Evolutionary conservation across 371 early-diverging fungal genomes (phyloP), one percentile per base, ranked within the genome.

Genomic region (Homolaphlyctis polyrhiza): DNA sequence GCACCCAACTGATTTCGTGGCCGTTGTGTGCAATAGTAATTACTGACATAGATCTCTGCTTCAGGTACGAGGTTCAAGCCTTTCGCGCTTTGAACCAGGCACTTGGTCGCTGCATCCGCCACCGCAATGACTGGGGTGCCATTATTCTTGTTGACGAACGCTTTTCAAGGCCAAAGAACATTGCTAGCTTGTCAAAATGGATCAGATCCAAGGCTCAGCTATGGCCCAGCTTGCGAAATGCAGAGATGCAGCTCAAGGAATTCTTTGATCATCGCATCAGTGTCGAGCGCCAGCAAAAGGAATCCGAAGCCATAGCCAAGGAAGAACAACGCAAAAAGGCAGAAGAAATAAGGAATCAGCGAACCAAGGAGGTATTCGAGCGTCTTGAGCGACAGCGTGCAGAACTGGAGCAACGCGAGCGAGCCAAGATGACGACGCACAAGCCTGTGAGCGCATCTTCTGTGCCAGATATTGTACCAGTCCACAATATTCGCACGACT

Each of bases 41-140:
- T n/a, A n/a, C n/a, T n/a, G n/a, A n/a, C n/a, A n/a, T n/a, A n/a
- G n/a, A n/a, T n/a, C n/a, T n/a, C n/a, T n/a, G 58, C 14, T 33
- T 6, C 45, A 62, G 64, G 69, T 63, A 60, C 47, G 63, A 62
- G 34, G 63, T 70, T 25, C 66, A 71, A 48, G 84, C 85, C 6
- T 81, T 71, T 45, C 67, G 79, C 36, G 80, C 85, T 29, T 69
- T 85, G 14, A 86, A 85, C 60, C 85, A 86, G 61, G 83, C 84
- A 23, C 34, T 83, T 21, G 86, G 86, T 6, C 66, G 86, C 52
- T 81, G 75, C 35, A 71, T 85, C 23, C 25, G 86, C 48, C 86
- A 84, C 64, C 68, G 70, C 35, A 63, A 71, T 34, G 86, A 85
- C 59, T 85, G 78, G 79, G 85, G 83, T 1, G 60, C 61, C 47